phyloP scores from a whole-genome alignment of 345 rosid genomes.

The Erucastrum elatum region DNA sequence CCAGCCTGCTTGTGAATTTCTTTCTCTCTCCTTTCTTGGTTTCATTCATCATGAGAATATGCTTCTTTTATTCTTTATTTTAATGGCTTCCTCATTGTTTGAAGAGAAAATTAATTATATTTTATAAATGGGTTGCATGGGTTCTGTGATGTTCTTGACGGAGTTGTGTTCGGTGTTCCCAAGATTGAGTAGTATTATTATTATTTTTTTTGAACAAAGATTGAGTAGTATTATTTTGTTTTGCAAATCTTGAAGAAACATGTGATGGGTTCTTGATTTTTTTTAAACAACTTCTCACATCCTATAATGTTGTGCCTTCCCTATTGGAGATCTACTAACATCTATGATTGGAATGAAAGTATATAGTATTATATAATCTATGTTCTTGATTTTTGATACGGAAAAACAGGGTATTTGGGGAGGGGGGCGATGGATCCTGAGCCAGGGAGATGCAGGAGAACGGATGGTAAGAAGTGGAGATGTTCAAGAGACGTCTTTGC shows the following conservation, averaged over 20 bases:
- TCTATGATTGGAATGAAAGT: not conserved
- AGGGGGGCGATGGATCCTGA: conserved; percentile 92
- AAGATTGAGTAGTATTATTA: conserved; percentile 12
- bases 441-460: conserved; percentile 97
- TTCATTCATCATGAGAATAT: conserved; percentile 7
- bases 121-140: conserved; percentile 6
- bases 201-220: too few species aligned
- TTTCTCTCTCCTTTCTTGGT: conserved; percentile 17
- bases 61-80: not conserved
- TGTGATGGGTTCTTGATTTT: conserved; percentile 19
- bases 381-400: conserved; percentile 38
- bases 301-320: not conserved
- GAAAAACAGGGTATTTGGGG: conserved; percentile 70
- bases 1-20: conserved; percentile 74
- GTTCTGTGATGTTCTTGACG: conserved; percentile 24
- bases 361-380: not conserved
- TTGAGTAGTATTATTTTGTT: not conserved
- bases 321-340: not conserved
- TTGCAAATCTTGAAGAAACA: conserved; percentile 5
- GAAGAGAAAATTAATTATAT: not conserved
- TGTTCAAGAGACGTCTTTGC: conserved; percentile 94
- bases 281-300: not conserved
- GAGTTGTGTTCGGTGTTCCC: conserved; percentile 32
- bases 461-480: conserved; percentile 99
- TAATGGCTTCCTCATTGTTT: conserved; percentile 1